These are phyloP conservation scores for Lasiodiplodia hormozganensis DNA, from an alignment of 2,329 filamentous ascomycete genomes.

Conservation along the genomic window DNA sequence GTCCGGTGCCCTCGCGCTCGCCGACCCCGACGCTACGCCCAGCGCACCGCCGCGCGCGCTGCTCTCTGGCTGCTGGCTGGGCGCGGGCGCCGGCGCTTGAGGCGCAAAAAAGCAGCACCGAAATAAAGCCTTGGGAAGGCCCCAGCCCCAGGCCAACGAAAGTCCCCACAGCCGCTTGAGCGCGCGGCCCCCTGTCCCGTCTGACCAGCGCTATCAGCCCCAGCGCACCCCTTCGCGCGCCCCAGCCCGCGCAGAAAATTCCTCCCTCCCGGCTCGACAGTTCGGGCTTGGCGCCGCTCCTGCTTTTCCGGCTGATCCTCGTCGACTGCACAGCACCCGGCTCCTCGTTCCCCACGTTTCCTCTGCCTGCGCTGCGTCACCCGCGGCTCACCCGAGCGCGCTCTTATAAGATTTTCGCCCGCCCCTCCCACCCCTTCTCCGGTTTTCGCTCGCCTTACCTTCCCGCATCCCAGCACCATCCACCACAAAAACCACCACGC, in stretches of 20 bases:
- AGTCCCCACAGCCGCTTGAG: conserved; percentile 21
- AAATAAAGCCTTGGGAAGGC: conserved; percentile 27
- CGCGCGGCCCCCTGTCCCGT: conserved; percentile 19
- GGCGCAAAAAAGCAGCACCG: conserved; percentile 22
- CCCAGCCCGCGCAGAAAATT: conserved; percentile 29
- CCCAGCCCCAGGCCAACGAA: conserved; percentile 25
- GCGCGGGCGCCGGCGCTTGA: conserved; percentile 16
- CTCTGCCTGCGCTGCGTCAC: conserved; percentile 33
- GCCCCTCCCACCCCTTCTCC: conserved; percentile 45
- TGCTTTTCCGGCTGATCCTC: conserved; percentile 30
- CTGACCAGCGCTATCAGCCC: conserved; percentile 21
- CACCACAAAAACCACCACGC: conserved; percentile 14
- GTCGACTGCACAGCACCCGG: conserved; percentile 26
- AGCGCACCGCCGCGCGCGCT: conserved; percentile 5
- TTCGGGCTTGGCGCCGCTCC: conserved; percentile 30
- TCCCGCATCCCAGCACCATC: conserved; percentile 25
- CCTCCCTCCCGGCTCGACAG: conserved; percentile 26
- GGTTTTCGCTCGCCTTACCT: conserved; percentile 39
- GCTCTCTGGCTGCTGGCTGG: not conserved
- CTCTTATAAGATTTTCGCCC: conserved; percentile 43
- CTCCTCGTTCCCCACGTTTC: conserved; percentile 36
- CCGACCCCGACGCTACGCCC: conserved; percentile 7
- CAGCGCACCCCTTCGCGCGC: conserved; percentile 12
- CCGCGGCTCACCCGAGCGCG: conserved; percentile 32
- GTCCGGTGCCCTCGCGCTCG: conserved; percentile 3